phyloP scores from a whole-genome alignment of 352 stramenopile species.

The Pythium pyrilobum region DNA sequence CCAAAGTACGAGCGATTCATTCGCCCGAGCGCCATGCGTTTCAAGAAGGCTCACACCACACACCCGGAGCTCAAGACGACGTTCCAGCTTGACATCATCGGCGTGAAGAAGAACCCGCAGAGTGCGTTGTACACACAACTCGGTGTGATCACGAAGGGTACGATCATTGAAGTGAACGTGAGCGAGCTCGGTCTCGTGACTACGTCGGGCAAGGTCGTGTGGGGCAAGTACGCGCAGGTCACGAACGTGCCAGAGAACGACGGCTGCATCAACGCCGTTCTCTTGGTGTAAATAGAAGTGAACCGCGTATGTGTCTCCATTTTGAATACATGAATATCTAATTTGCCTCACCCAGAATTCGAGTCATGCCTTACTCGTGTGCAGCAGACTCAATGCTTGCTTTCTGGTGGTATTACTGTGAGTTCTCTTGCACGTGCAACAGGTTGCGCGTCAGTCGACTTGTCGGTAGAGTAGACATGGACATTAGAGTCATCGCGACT shows the following conservation, averaged over 20 bases:
- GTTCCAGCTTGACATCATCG: slow-evolving; percentile 99
- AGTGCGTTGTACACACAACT: slow-evolving; percentile 96
- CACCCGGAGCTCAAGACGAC: slow-evolving; percentile 99
- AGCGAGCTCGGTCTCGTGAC: slow-evolving; percentile 99
- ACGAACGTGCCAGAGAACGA: slow-evolving; percentile 99
- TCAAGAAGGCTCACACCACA: slow-evolving; percentile 99
- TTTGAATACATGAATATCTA: slow-evolving; percentile 21
- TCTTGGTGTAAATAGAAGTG: slow-evolving; percentile 91
- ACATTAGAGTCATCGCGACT: too few relatives aligned
- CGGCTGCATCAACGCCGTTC: slow-evolving; percentile 98
- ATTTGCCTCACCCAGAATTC: slow-evolving; percentile 1
- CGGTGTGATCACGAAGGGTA: slow-evolving; percentile 99
- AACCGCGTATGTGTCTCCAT: background rate
- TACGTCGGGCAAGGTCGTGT: slow-evolving; percentile 99
- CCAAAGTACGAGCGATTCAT: slow-evolving; percentile 99
- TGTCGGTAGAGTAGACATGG: too few relatives aligned
- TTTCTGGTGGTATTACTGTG: too few relatives aligned
- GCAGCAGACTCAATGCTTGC: too few relatives aligned
- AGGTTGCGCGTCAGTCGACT: too few relatives aligned
- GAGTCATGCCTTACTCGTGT: too few relatives aligned
- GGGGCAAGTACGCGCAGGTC: slow-evolving; percentile 99
- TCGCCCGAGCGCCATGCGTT: slow-evolving; percentile 96
- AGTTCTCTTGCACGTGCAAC: too few relatives aligned
- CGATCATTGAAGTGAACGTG: slow-evolving; percentile 98
- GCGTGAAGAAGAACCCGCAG: slow-evolving; percentile 99